phyloP scores from a whole-genome alignment of 1,139 yeast genomes.

The Pichia sp. region DNA sequence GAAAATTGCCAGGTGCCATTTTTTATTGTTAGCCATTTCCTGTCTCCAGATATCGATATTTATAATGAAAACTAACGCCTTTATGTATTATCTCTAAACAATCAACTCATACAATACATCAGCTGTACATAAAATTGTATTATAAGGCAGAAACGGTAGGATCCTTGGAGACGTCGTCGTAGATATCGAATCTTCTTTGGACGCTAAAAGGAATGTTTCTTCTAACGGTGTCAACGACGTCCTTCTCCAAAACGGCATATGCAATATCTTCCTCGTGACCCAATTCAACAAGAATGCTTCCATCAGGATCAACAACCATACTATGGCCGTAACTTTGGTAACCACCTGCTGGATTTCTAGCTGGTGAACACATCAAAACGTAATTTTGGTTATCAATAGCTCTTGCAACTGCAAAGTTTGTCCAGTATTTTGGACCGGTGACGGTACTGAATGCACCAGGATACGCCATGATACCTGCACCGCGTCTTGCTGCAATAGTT shows the following conservation, averaged over 20 bases:
- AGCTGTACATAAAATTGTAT: background rate
- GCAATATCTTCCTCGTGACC: conserved; percentile 79
- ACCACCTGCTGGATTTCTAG: conserved; percentile 64
- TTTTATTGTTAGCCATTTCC: too few species aligned
- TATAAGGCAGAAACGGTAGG: conserved; percentile 18
- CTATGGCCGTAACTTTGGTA: conserved; percentile 96
- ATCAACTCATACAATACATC: too few species aligned
- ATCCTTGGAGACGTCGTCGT: conserved; percentile 51
- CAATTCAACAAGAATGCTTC: conserved; percentile 75
- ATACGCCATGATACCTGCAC: conserved; percentile 82
- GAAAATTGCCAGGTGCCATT: too few species aligned
- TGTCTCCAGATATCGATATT: too few species aligned
- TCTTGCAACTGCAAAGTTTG: conserved; percentile 72
- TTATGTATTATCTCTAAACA: too few species aligned
- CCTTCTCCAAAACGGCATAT: conserved; percentile 72
- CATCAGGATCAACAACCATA: conserved; percentile 77
- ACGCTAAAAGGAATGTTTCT: conserved; percentile 67
- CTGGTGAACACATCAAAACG: conserved; percentile 80
- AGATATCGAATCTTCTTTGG: conserved; percentile 83
- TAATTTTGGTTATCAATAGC: conserved; percentile 87
- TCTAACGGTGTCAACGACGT: conserved; percentile 53
- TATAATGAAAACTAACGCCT: too few species aligned
- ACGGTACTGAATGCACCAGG: conserved; percentile 97
- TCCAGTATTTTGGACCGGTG: conserved; percentile 96
- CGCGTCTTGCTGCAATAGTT: conserved; percentile 63